Base-by-base conservation (phyloP, 2,329 filamentous ascomycete genomes). In the Aschersonia sp. region DNA sequence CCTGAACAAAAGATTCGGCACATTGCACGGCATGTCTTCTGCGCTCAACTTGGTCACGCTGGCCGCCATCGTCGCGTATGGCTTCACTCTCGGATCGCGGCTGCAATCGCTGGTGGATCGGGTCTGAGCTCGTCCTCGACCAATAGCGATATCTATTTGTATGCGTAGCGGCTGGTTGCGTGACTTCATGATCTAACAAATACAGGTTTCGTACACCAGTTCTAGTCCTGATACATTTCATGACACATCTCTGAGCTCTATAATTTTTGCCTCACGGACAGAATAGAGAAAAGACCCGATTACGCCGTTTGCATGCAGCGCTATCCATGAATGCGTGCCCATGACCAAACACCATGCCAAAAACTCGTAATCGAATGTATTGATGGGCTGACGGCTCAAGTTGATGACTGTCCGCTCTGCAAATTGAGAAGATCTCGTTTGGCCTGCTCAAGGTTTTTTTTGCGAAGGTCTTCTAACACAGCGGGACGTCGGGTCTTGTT, bases 1-100 rank as follows among this genome's bases (percentile, higher is more conserved):
- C 6, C 65, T 94, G 56, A 94, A 91, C 71, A 85, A 80, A 67
- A 73, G 72, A 53, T 97, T 97, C 63, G 79, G 77, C 12, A 77
- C 76, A 52, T 65, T 95, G 49, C 92, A 98, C 64, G 87, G 89
- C 5, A 67, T 85, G 45, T 94, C 87, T 5, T 85, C 85, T 31
- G 63, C 94, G 51, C 63, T 94, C 28, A 96, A 96, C 62, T 60
- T 97, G 50, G 64, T 75, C 2, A 83, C 79, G 0, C 73, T 94
- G 45, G 62, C 82, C 42, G 79, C 81, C 0, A 82, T 82, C 42
- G 59, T 94, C 3, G 80, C 74, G 56, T 97, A 97, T 67, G 91
- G 88, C 1, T 75, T 85, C 54, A 75, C 83, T 6, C 68, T 98
- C 44, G 81, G 80, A 9, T 73, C 77, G 52, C 76, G 77, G 52